Evolutionary conservation across 2,329 filamentous ascomycete species (phyloP), one percentile per base, ranked within the genome.

Genomic region (Tricladium varicosporioides): DNA sequence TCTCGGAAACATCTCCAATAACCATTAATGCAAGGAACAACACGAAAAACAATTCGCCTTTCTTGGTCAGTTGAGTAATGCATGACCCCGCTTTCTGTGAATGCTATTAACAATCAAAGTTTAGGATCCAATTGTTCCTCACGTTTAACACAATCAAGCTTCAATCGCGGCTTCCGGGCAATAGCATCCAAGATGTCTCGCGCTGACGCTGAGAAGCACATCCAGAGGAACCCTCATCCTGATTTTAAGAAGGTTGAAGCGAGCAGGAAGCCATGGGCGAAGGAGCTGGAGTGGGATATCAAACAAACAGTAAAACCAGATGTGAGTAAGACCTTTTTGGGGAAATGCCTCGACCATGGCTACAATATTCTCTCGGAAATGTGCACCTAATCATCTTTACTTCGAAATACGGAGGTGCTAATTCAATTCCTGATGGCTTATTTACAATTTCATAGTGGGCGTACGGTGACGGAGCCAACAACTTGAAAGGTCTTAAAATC

Each of bases 211-310:
- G 67, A 71, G 51, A 69, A 68, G 53, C 45, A 53, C 7, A 67
- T 70, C 63, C 76, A 85, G 69, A 83, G 84, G 69, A 89, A 88
- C 71, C 84, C 83, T 1, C 87, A 91, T 72, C 82, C 82, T 2
- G 86, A 93, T 75, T 93, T 93, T 78, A 88, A 90, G 68, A 73
- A 75, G 16, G 84, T 90, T 54, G 86, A 93, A 75, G 78, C 78
- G 43, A 80, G 80, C 9, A 84, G 89, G 4, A 82, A 85, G 0
- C 75, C 80, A 56, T 92, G 82, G 74, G 77, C 86, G 66, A 62
- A 70, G 14, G 57, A 69, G 5, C 68, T 75, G 14, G 61, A 69
- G 51, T 83, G 85, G 68, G 76, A 73, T 58, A 83, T 78, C 72
- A 87, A 82, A 16, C 80, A 90, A 69, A 86, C 88, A 1, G 75